These are phyloP conservation scores for Pythium biforme DNA, from an alignment of 352 stramenopile species.

Conservation along the genomic window DNA sequence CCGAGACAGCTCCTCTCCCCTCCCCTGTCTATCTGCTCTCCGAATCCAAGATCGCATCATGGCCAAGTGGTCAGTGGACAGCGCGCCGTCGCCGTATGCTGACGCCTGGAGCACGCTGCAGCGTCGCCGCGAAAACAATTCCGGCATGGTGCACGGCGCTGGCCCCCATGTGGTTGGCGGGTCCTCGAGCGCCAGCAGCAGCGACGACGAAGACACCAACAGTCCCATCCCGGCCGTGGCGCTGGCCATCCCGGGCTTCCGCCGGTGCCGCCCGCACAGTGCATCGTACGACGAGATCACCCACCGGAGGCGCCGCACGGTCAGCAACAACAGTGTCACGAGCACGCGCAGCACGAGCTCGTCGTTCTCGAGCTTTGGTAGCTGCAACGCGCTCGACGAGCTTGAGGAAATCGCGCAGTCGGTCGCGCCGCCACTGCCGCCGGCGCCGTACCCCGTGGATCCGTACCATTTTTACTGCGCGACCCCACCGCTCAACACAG, in stretches of 20 bases:
- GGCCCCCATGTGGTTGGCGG: background rate
- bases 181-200: constrained; percentile 15
- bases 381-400: constrained; percentile 17
- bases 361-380: constrained; percentile 26
- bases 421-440: constrained; percentile 53
- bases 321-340: constrained; percentile 63
- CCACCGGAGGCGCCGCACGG: constrained; percentile 43
- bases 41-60: constrained; percentile 3
- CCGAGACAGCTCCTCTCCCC: background rate
- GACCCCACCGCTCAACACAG: background rate
- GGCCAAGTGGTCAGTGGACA: constrained; percentile 28
- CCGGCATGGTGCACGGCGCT: constrained; percentile 19
- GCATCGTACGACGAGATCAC: constrained; percentile 23
- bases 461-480: constrained; percentile 80
- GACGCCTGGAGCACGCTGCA: constrained; percentile 12
- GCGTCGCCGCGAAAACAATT: constrained; percentile 32
- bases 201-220: constrained; percentile 21
- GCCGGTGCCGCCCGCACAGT: constrained; percentile 38
- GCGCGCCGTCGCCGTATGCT: constrained; percentile 11
- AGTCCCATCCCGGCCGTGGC: constrained; percentile 21
- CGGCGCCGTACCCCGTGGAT: constrained; percentile 73
- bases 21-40: background rate
- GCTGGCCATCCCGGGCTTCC: constrained; percentile 47
- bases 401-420: constrained; percentile 20
- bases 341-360: constrained; percentile 45